Evolutionary conservation across 495 filamentous ascomycete genomes (phyloP).

Genomic region (Cercophora newfieldiana): DNA sequence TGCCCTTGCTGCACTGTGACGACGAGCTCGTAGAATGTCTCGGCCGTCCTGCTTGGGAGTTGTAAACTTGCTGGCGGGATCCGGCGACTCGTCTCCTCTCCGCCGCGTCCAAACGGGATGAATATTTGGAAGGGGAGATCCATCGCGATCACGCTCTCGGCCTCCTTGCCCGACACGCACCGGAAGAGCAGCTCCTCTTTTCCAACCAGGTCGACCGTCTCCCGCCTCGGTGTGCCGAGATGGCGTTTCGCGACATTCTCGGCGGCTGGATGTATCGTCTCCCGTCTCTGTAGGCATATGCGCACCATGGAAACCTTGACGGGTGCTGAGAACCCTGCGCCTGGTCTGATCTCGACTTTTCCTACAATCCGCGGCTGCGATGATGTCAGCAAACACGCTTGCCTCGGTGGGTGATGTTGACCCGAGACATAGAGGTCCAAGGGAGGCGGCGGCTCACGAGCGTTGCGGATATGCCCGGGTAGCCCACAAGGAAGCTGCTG

Average conservation of each 20-base stretch:
- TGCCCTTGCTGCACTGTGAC: conserved; percentile 92
- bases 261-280: conserved; percentile 94
- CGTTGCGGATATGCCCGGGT: conserved; percentile 96
- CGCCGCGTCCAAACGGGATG: conserved; percentile 89
- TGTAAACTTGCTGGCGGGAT: conserved; percentile 93
- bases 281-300: conserved; percentile 86
- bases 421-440: neutral
- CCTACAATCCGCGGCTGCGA: conserved; percentile 89
- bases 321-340: conserved; percentile 77
- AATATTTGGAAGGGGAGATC: conserved; percentile 96
- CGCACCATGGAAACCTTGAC: conserved; percentile 91
- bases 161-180: conserved; percentile 77
- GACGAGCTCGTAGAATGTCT: conserved; percentile 95
- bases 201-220: conserved; percentile 87
- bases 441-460: conserved; percentile 62
- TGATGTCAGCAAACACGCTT: conserved; percentile 26
- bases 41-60: conserved; percentile 85
- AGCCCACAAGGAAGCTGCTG: conserved; percentile 93
- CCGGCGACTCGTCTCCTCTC: conserved; percentile 80
- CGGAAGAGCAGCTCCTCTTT: conserved; percentile 93
- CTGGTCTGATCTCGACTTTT: conserved; percentile 94
- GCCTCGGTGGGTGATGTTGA: neutral
- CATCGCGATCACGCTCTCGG: conserved; percentile 91
- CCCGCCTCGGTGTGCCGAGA: conserved; percentile 87
- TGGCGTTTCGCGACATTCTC: conserved; percentile 92